Evolutionary conservation across 176 grass and related monocot genomes (phyloP).

Genomic region (Carex kokanica): DNA sequence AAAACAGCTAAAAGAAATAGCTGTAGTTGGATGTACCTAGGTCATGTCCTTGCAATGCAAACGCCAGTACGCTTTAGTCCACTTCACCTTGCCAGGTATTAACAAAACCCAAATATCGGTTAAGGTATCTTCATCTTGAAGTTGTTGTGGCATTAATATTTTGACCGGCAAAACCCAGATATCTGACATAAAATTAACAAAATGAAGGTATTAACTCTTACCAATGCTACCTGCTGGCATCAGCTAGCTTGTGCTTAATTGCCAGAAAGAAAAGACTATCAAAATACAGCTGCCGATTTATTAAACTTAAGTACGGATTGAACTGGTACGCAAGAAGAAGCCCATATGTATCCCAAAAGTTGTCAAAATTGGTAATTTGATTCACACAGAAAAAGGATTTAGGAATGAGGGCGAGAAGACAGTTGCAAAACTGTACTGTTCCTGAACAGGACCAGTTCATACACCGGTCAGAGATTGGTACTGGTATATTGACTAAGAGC

Average conservation of each 20-base stretch:
- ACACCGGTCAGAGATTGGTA: background rate
- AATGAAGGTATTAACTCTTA: background rate
- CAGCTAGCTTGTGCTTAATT: background rate
- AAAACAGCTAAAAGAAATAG: background rate
- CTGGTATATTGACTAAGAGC: background rate
- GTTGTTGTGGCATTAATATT: slow-evolving; percentile 79
- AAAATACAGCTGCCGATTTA: background rate
- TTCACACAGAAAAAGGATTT: background rate
- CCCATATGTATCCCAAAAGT: background rate
- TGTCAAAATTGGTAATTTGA: background rate
- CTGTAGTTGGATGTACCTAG: slow-evolving; percentile 33
- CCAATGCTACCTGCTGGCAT: background rate
- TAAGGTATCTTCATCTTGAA: slow-evolving; percentile 99
- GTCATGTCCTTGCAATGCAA: slow-evolving; percentile 96
- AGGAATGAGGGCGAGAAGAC: background rate
- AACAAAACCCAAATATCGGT: no score
- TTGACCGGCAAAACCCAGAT: slow-evolving; percentile 88
- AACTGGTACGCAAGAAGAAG: background rate
- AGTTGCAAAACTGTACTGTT: background rate
- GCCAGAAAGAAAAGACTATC: background rate
- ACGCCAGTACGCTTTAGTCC: slow-evolving; percentile 78
- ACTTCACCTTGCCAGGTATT: slow-evolving; percentile 96
- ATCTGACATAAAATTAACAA: slow-evolving; percentile 37
- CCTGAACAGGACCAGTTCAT: background rate
- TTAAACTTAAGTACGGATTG: no score